phyloP scores from a whole-genome alignment of 2,329 filamentous ascomycete genomes.

The Cytospora leucostoma region DNA sequence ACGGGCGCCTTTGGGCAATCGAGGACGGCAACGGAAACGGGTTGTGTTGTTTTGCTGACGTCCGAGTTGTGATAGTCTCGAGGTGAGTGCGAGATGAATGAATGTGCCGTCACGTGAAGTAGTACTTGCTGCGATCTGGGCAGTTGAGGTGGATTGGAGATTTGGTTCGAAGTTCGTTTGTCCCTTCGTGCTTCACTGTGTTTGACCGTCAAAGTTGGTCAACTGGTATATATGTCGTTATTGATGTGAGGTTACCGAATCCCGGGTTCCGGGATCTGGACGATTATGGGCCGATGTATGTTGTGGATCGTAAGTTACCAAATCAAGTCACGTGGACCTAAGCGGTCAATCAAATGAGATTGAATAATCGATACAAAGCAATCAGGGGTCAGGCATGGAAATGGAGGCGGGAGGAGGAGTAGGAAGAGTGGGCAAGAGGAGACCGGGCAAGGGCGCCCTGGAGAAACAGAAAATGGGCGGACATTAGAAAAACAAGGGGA shows the following conservation, averaged over 20 bases:
- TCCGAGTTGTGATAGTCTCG: background rate
- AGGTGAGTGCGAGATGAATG: background rate
- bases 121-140: background rate
- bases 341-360: slow-evolving; percentile 5
- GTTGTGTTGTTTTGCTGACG: background rate
- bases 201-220: background rate
- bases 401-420: too few species aligned
- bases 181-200: background rate
- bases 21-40: background rate
- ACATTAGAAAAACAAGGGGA: too few species aligned
- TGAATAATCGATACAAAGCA: background rate
- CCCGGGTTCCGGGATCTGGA: slow-evolving; percentile 12
- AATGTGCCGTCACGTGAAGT: background rate
- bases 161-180: background rate
- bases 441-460: too few species aligned
- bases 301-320: slow-evolving; percentile 18
- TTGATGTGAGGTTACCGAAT: background rate
- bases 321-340: slow-evolving; percentile 10
- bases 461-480: too few species aligned
- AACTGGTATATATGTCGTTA: slow-evolving; percentile 11
- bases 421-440: too few species aligned
- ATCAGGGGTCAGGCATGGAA: too few species aligned
- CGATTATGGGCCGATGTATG: slow-evolving; percentile 12
- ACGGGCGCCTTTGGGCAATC: too few species aligned
- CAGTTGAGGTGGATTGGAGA: background rate